Base-by-base conservation (phyloP, 768 basidiomycete species). In the Phlebiopsis flavidoalba region DNA sequence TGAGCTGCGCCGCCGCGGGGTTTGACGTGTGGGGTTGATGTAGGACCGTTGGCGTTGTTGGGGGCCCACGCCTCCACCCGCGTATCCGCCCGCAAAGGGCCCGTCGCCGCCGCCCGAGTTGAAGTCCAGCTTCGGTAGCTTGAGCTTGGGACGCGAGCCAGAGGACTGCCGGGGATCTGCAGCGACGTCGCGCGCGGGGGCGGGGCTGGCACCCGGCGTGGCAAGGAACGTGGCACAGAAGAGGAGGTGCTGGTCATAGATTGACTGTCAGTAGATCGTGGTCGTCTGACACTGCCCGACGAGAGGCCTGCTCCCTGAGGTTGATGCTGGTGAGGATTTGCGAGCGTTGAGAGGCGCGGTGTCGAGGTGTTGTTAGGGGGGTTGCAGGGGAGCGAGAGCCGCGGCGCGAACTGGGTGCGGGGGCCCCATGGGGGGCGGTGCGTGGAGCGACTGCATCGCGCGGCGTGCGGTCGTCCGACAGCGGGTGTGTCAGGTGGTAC, bases 381-480 rank as follows among this genome's bases (percentile, higher is more conserved):
- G 70, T 31, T 74, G 70, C 0, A 78, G 81, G 6, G 26, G 79
- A 83, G 45, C n/a, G n/a, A n/a, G n/a, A n/a, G n/a, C n/a, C n/a
- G 79, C 70, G 0, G 80, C 67, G 36, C 80, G 77, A n/a, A n/a
- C 48, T 66, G 74, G 48, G 73, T 75, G 35, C 83, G 80, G 48
- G 84, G 85, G 26, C 85, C 85, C 26, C 58, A 76, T 71, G 45
- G 84, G n/a, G n/a, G n/a, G 84, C 57, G 82, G 77, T 60, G 51
- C 24, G 54, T 68, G 71, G 56, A 67, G 60, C 58, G 70, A 67
- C 51, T 69, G 66, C 65, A 70, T 69, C 54, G 69, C n/a, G 59
- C 62, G 59, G 43, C 51, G 58, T n/a, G 63, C 54, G 67, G n/a
- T n/a, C n/a, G n/a, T n/a, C 49, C 55, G 64, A 63, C 43, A 64